A percentile compares a stretch with the other conserved stretches of the same genome.
These are phyloP conservation scores for Brassica napus DNA, from an alignment of 345 rosid genomes.

Conservation along the genomic window DNA sequence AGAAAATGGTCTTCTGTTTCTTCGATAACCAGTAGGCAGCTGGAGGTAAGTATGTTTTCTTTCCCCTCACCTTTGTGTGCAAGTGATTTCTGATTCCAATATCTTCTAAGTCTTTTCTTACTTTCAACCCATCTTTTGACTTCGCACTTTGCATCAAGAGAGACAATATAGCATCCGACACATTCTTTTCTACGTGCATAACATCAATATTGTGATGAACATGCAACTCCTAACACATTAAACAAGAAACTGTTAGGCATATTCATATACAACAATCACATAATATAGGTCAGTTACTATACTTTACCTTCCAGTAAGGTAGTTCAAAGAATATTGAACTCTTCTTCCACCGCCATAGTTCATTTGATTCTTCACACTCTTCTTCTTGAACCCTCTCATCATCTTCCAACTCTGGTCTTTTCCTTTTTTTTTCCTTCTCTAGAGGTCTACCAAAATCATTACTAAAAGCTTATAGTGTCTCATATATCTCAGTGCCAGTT, in stretches of 20 bases:
- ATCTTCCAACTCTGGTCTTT: neutral
- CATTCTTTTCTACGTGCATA: neutral
- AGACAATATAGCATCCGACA: neutral
- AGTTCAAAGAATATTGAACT: conserved; percentile 11
- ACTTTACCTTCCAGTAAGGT: neutral
- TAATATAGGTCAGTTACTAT: neutral
- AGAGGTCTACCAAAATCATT: neutral
- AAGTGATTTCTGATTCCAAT: neutral
- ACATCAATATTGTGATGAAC: neutral
- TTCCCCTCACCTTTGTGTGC: neutral
- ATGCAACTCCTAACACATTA: neutral
- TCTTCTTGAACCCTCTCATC: conserved; percentile 11
- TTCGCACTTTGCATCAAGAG: neutral
- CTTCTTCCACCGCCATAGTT: conserved; percentile 4
- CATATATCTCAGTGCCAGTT: neutral
- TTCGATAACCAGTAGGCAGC: neutral
- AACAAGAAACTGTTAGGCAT: neutral
- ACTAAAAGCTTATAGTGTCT: neutral
- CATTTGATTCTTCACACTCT: conserved; percentile 4
- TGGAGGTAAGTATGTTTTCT: neutral
- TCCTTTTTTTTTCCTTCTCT: neutral
- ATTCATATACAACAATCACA: neutral
- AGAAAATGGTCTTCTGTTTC: neutral
- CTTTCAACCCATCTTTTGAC: neutral
- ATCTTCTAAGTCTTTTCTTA: neutral